Base-by-base conservation (phyloP, 441 rosid genomes). In the Jatropha podagrica region DNA sequence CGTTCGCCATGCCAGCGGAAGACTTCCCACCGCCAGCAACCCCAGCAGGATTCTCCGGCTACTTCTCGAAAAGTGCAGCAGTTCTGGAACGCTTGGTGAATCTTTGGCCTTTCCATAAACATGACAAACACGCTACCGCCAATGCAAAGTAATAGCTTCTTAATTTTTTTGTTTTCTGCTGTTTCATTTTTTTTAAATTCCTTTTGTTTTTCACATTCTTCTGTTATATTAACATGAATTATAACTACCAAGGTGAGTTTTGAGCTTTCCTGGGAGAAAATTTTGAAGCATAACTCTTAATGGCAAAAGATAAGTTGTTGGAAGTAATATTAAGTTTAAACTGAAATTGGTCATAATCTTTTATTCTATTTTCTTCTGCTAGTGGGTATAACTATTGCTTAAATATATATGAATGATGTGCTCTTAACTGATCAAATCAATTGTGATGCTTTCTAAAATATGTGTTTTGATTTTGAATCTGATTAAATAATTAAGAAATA, bases 1-100 rank as follows among this genome's bases (percentile, higher is more conserved):
- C 93, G 13, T 97, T 97, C 72, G 99, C 99, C 15, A 95, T 97
- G 99, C 99, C 99, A 0, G 89, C 99, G 0, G 99, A 95, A 78
- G 99, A 95, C 82, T 97, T 97, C 75, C 99, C 99, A 69, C 99
- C 99, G 7, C 89, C 98, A 23, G 78, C 96, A 18, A 79, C 83
- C 18, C 99, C 99, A 11, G 98, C 91, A 3, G 99, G 99, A 75
- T 97, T 97, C 90, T 85, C 99, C 0, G 99, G 99, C 76, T 93
- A 95, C 84, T 97, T 95, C 77, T 83, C 97, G 2, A 97, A 93
- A 85, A 92, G 98, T 60, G 99, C 99, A 2, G 85, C 95, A 0
- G 99, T 97, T 49, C 96, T 97, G 1, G 99, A 97, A 88, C 98
- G 98, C 61, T 87, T 97, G 68, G 99, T 95, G 54, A 97, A 93